Conservation (phyloP, 768 basidiomycete species). For the Podaxis mareebaensis region DNA sequence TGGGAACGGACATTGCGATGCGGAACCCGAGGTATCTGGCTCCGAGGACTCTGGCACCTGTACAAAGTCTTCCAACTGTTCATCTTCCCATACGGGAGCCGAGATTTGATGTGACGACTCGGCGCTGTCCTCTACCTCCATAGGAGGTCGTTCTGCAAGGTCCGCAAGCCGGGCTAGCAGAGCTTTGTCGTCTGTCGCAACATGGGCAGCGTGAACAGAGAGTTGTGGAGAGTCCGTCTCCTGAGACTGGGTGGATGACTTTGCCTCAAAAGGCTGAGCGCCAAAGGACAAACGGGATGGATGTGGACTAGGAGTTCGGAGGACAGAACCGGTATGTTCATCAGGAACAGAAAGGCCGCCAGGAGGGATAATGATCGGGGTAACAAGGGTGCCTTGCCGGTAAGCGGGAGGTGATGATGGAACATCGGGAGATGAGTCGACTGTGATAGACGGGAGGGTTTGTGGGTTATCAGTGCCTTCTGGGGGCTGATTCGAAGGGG, state of each 20-base stretch:
- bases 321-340: constrained; percentile 14
- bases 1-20: constrained; percentile 38
- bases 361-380: constrained; percentile 20
- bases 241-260: constrained; percentile 16
- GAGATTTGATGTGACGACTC: constrained; percentile 33
- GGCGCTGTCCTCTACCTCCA: constrained; percentile 21
- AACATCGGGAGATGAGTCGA: constrained; percentile 18
- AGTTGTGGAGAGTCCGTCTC: constrained; percentile 15
- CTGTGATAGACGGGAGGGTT: constrained; percentile 17
- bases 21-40: constrained; percentile 15
- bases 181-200: constrained; percentile 67
- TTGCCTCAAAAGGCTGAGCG: constrained; percentile 10
- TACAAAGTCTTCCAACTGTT: constrained; percentile 40
- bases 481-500: constrained; percentile 1
- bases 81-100: constrained; percentile 57
- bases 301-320: constrained; percentile 17
- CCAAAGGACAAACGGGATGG: constrained; percentile 25
- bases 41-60: constrained; percentile 13
- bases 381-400: constrained; percentile 30
- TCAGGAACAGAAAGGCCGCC: constrained; percentile 19
- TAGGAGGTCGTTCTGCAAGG: constrained; percentile 55
- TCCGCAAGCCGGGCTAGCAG: constrained; percentile 53
- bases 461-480: constrained; percentile 2
- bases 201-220: constrained; percentile 46
- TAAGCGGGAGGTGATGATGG: constrained; percentile 41